phyloP scores from a whole-genome alignment of 2,329 filamentous ascomycete genomes.

The Fusarium multiceps region DNA sequence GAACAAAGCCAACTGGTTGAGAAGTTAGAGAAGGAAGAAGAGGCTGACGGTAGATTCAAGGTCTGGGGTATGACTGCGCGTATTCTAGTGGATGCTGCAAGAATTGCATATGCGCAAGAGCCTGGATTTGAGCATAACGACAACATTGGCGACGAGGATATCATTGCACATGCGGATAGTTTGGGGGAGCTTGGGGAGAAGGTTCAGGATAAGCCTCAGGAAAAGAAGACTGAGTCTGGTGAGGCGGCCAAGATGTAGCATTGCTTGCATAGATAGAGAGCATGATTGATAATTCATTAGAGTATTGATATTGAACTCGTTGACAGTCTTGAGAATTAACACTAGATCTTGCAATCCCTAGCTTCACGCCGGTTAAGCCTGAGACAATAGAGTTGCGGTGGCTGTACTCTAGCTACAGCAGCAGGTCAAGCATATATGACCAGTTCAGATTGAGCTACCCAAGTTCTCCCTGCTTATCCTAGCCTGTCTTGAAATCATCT shows the following conservation, averaged over 20 bases:
- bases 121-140: conserved; percentile 82
- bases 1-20: conserved; percentile 58
- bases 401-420: not conserved
- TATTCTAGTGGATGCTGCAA: conserved; percentile 87
- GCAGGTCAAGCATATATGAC: not conserved
- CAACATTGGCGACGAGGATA: conserved; percentile 63
- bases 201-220: conserved; percentile 41
- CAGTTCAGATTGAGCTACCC: too few species aligned
- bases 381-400: not conserved
- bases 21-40: conserved; percentile 59
- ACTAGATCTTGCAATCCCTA: not conserved
- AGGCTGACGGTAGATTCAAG: conserved; percentile 71
- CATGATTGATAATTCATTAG: not conserved
- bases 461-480: not conserved
- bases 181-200: conserved; percentile 61
- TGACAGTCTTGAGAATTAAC: not conserved
- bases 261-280: not conserved
- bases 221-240: conserved; percentile 46
- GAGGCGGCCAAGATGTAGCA: conserved; percentile 51
- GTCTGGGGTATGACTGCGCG: conserved; percentile 97
- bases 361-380: not conserved
- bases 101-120: conserved; percentile 83
- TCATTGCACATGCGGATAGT: conserved; percentile 60
- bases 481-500: not conserved
- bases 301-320: not conserved